Conservation (phyloP, 306 rosid species). For the Trifolium pratense region DNA sequence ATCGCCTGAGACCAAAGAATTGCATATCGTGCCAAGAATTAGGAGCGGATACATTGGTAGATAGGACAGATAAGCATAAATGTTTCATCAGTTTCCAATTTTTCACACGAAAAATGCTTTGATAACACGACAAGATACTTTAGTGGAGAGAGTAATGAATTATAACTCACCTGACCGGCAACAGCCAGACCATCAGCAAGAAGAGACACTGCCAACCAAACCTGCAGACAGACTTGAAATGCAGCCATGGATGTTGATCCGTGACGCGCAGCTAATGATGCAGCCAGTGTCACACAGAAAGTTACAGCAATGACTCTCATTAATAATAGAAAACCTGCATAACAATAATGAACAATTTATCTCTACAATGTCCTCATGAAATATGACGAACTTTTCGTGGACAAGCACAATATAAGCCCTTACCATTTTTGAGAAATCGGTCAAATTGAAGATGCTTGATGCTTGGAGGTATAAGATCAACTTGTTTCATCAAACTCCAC, state of each 20-base stretch:
- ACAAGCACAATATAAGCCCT: conserved; percentile 31
- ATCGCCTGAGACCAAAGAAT: conserved; percentile 64
- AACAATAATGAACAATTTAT: conserved; percentile 16
- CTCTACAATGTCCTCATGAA: neutral
- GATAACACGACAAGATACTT: neutral
- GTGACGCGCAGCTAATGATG: conserved; percentile 87
- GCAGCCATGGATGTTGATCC: conserved; percentile 97
- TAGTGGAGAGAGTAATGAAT: conserved; percentile 13
- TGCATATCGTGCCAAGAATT: too few relatives aligned
- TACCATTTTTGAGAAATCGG: conserved; percentile 78
- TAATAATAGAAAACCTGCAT: conserved; percentile 78
- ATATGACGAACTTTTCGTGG: neutral
- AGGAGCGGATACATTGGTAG: too few relatives aligned
- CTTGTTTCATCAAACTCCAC: conserved; percentile 69
- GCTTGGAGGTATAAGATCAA: conserved; percentile 78
- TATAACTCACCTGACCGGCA: conserved; percentile 85
- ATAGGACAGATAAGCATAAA: too few relatives aligned
- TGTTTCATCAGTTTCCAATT: too few relatives aligned
- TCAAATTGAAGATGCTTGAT: conserved; percentile 70
- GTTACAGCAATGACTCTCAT: conserved; percentile 95
- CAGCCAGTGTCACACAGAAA: conserved; percentile 91
- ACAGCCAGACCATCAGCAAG: conserved; percentile 96
- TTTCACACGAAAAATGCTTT: neutral
- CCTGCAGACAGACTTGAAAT: conserved; percentile 92
- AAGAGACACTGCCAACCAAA: conserved; percentile 94